Evolutionary conservation across 129 eudicot species (phyloP).

Genomic region (Erigeron canadensis): DNA sequence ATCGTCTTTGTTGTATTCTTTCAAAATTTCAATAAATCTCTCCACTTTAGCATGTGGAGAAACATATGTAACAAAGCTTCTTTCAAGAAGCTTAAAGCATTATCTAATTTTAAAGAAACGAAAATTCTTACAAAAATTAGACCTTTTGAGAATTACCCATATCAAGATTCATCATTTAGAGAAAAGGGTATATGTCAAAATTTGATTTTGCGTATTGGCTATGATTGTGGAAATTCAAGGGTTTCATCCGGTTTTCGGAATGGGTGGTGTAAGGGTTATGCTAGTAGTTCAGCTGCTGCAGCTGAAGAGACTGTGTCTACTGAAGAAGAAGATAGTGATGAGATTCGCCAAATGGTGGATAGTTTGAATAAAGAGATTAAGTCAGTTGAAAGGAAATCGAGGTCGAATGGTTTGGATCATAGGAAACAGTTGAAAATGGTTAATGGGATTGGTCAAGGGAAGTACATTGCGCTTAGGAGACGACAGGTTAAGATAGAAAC

Average conservation of each 20-base stretch:
- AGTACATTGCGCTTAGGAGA: constrained; percentile 51
- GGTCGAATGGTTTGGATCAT: neutral
- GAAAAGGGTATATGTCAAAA: constrained; percentile 24
- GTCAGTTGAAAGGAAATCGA: constrained; percentile 5
- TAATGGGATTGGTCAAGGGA: constrained; percentile 65
- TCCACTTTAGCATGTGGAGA: constrained; percentile 68
- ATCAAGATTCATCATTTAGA: constrained; percentile 6
- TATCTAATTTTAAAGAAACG: constrained; percentile 28
- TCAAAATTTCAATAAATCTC: neutral
- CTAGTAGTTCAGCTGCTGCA: constrained; percentile 39
- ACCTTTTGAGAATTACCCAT: neutral
- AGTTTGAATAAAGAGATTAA: constrained; percentile 42
- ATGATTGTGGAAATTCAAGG: constrained; percentile 16
- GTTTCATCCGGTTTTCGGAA: constrained; percentile 14
- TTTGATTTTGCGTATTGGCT: constrained; percentile 4
- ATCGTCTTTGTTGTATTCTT: neutral
- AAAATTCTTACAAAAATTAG: constrained; percentile 9
- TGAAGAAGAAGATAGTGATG: constrained; percentile 74
- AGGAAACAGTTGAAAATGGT: constrained; percentile 36
- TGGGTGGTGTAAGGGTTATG: constrained; percentile 37
- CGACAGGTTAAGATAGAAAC: constrained; percentile 84
- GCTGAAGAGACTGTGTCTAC: constrained; percentile 72
- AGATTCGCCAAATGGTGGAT: constrained; percentile 56
- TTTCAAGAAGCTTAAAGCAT: constrained; percentile 51
- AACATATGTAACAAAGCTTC: constrained; percentile 46